Conservation (phyloP, 176 grass and related monocot species). For the Thinopyrum elongatum region DNA sequence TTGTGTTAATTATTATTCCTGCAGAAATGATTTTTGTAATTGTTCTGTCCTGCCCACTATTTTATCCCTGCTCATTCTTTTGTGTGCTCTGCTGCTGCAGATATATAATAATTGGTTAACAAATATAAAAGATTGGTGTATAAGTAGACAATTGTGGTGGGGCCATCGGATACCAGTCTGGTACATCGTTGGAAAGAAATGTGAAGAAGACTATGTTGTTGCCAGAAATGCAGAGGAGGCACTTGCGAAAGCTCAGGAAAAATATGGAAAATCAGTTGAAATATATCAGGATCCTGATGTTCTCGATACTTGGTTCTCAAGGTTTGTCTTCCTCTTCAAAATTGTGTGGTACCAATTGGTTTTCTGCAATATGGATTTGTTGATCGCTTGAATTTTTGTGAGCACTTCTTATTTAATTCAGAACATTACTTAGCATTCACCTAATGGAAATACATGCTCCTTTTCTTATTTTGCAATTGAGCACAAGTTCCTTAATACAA, state of each 20-base stretch:
- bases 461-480: constrained; percentile 16
- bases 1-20: neutral
- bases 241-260: constrained; percentile 66
- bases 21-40: constrained; percentile 1
- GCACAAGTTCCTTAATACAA: neutral
- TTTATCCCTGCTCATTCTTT: neutral
- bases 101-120: constrained; percentile 99
- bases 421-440: neutral
- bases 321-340: constrained; percentile 51
- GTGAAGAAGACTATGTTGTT: constrained; percentile 94
- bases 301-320: constrained; percentile 99
- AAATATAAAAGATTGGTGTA: constrained; percentile 99
- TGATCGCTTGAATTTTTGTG: neutral
- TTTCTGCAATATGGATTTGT: neutral
- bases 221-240: constrained; percentile 77
- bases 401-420: neutral
- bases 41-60: constrained; percentile 13
- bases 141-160: constrained; percentile 99
- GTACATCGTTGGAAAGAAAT: constrained; percentile 93
- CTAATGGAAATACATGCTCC: neutral
- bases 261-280: constrained; percentile 94
- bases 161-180: constrained; percentile 97
- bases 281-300: constrained; percentile 99
- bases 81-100: constrained; percentile 40
- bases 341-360: constrained; percentile 17